phyloP scores from a whole-genome alignment of 768 basidiomycete species.

The Ramaria sp. region DNA sequence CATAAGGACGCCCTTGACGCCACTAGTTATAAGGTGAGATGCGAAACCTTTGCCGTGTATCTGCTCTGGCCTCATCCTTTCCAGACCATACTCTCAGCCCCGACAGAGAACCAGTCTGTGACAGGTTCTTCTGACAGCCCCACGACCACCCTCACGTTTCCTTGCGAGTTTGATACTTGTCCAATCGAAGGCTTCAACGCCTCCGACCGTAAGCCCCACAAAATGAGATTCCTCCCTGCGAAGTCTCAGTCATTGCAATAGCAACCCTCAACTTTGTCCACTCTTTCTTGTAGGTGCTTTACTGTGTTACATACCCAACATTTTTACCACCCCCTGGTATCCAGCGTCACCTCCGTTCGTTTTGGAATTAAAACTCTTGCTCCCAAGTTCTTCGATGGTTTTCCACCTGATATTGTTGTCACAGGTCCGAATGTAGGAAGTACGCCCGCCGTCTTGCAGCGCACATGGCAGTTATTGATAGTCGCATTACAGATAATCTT shows the following conservation, averaged over 20 bases:
- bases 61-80: not conserved
- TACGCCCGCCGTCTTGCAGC: conserved; percentile 15
- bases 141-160: conserved; percentile 20
- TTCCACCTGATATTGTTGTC: conserved; percentile 34
- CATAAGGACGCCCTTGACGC: not conserved
- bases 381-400: conserved; percentile 28
- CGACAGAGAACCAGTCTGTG: conserved; percentile 36
- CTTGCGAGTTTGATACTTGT: conserved; percentile 36
- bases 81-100: conserved; percentile 29
- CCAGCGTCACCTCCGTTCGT: conserved; percentile 26
- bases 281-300: conserved; percentile 24
- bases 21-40: not conserved
- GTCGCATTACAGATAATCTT: conserved; percentile 12
- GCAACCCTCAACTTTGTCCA: conserved; percentile 35
- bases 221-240: not conserved
- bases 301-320: not conserved
- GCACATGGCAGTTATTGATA: not conserved
- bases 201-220: conserved; percentile 25
- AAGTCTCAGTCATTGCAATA: conserved; percentile 5
- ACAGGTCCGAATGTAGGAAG: conserved; percentile 38
- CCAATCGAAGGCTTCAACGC: conserved; percentile 29
- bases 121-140: conserved; percentile 30
- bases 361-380: conserved; percentile 37
- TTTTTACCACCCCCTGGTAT: not conserved
- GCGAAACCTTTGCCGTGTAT: not conserved